Percentiles rank a stretch among this genome's conserved stretches.
Conservation (phyloP, 805 yeast genomes). For the Scheffersomyces lignosus region DNA sequence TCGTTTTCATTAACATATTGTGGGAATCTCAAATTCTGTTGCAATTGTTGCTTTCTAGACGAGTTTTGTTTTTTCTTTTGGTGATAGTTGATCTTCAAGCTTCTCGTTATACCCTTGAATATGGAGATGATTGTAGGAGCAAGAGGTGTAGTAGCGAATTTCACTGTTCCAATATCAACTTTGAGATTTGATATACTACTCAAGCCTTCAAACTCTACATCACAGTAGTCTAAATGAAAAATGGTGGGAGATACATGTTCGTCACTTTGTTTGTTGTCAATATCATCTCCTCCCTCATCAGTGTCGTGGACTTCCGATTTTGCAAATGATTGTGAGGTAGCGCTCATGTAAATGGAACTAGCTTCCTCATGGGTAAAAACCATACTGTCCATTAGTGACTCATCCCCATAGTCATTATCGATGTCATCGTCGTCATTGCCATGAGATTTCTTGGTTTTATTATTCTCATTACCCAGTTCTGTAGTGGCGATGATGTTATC, state of each 20-base stretch:
- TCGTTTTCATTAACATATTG: constrained; percentile 20
- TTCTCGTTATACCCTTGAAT: constrained; percentile 37
- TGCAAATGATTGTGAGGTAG: constrained; percentile 53
- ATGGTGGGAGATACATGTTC: constrained; percentile 15
- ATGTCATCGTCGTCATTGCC: constrained; percentile 16
- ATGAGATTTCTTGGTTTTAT: not conserved
- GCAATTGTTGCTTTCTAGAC: not conserved
- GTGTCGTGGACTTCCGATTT: constrained; percentile 2
- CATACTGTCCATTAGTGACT: constrained; percentile 55
- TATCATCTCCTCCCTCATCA: constrained; percentile 2
- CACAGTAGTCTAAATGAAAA: constrained; percentile 34
- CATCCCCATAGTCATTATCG: constrained; percentile 35
- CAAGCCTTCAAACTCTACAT: constrained; percentile 51
- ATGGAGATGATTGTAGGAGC: constrained; percentile 38
- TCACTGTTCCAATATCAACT: constrained; percentile 39
- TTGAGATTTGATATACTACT: constrained; percentile 31
- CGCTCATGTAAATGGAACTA: constrained; percentile 78
- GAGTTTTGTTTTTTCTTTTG: constrained; percentile 23
- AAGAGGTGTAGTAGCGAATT: constrained; percentile 46
- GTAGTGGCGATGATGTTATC: constrained; percentile 3
- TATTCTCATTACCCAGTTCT: constrained; percentile 4
- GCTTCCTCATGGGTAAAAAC: constrained; percentile 69
- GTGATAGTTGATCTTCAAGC: constrained; percentile 31
- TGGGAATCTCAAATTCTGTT: constrained; percentile 18
- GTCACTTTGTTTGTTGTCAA: not conserved